phyloP scores from a whole-genome alignment of 495 filamentous ascomycete genomes.

The Penicillium mononematosum region DNA sequence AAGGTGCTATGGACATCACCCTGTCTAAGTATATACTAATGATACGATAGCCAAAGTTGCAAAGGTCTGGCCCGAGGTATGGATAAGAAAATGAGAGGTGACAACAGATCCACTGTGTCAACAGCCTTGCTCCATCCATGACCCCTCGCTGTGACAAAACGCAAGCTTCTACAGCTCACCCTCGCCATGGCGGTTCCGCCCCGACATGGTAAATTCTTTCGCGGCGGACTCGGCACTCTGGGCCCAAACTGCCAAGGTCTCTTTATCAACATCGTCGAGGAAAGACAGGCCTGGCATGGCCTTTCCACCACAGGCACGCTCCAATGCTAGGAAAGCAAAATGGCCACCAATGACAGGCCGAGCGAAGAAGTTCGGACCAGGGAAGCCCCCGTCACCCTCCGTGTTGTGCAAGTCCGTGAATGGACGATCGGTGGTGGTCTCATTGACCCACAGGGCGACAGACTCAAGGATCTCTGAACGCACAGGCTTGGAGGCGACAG shows the following conservation, averaged over 20 bases:
- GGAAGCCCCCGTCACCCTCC: slow-evolving; percentile 65
- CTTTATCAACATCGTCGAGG: slow-evolving; percentile 47
- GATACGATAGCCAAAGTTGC: slow-evolving; percentile 3
- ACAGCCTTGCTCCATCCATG: not conserved
- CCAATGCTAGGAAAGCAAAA: slow-evolving; percentile 79
- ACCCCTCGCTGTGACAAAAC: not conserved
- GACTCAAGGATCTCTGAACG: slow-evolving; percentile 71
- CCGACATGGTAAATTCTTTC: slow-evolving; percentile 15
- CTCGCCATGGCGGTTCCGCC: slow-evolving; percentile 17
- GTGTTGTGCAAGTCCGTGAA: slow-evolving; percentile 86
- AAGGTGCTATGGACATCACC: not conserved
- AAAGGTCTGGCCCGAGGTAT: not conserved
- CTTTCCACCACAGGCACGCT: slow-evolving; percentile 70
- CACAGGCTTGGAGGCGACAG: slow-evolving; percentile 64
- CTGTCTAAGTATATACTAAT: slow-evolving; percentile 12
- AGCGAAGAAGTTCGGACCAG: slow-evolving; percentile 71
- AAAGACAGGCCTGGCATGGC: slow-evolving; percentile 64
- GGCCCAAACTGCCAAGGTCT: slow-evolving; percentile 26
- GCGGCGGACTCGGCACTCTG: slow-evolving; percentile 29
- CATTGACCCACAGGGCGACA: slow-evolving; percentile 81
- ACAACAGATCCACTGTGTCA: not conserved
- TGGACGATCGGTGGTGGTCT: slow-evolving; percentile 74
- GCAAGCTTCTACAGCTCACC: slow-evolving; percentile 21
- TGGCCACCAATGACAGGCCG: slow-evolving; percentile 84
- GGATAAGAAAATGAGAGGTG: not conserved